Conservation (phyloP, 345 rosid genomes). For the Chamaenerion angustifolium region DNA sequence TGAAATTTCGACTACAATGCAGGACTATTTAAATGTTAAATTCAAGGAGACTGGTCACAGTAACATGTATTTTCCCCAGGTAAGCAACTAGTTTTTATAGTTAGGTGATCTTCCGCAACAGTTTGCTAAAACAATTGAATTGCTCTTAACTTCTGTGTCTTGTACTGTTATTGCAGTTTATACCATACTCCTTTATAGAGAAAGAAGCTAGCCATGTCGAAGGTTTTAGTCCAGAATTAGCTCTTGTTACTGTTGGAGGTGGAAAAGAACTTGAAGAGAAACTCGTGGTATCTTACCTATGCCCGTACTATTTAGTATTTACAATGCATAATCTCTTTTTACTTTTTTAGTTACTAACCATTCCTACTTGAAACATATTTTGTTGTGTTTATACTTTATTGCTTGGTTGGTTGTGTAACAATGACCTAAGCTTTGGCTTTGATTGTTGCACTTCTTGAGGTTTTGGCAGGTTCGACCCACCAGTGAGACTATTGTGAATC, state of each 20-base stretch:
- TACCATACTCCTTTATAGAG: conserved; percentile 94
- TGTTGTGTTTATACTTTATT: no score
- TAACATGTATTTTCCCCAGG: conserved; percentile 97
- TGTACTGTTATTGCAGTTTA: conserved; percentile 34
- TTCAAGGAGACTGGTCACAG: conserved; percentile 95
- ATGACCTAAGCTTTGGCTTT: conserved; percentile 52
- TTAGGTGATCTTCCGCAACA: no score
- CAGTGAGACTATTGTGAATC: conserved; percentile 90
- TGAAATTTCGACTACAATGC: conserved; percentile 7
- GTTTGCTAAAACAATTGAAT: no score
- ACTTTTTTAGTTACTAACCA: no score
- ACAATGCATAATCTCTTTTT: no score
- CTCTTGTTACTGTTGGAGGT: conserved; percentile 80
- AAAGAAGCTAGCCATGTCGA: conserved; percentile 96
- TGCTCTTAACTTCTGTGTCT: not conserved
- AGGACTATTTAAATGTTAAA: conserved; percentile 81
- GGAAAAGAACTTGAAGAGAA: conserved; percentile 94
- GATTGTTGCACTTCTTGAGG: conserved; percentile 64
- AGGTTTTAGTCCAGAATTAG: conserved; percentile 89
- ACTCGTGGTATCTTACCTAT: conserved; percentile 53
- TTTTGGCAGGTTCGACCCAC: conserved; percentile 92
- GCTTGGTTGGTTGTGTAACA: not conserved
- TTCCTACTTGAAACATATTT: no score
- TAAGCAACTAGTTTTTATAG: conserved; percentile 1
- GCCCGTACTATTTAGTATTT: no score